phyloP scores from a whole-genome alignment of 2,329 filamentous ascomycete species.

The Ascochyta viciae-villosae region DNA sequence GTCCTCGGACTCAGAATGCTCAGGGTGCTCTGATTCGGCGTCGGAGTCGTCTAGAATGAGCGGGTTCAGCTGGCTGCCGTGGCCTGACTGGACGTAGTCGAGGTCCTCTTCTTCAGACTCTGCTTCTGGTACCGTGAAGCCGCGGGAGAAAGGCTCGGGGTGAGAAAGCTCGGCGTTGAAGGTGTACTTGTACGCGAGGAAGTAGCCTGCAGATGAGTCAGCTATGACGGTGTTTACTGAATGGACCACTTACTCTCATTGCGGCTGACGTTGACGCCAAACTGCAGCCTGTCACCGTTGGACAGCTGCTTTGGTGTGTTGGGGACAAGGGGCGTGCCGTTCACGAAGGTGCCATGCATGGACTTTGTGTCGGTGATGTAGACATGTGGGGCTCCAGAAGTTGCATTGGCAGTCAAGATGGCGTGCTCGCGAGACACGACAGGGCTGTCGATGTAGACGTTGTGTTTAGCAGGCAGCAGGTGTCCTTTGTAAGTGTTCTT shows the following conservation, averaged over 20 bases:
- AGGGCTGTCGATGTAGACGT: slow-evolving; percentile 73
- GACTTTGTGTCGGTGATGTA: slow-evolving; percentile 63
- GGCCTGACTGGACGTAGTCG: slow-evolving; percentile 12
- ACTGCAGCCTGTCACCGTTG: slow-evolving; percentile 45
- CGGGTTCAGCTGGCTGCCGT: slow-evolving; percentile 39
- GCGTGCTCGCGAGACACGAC: slow-evolving; percentile 77
- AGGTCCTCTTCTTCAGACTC: slow-evolving; percentile 40
- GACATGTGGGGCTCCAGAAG: slow-evolving; percentile 39
- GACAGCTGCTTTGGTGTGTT: slow-evolving; percentile 31
- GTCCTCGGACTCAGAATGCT: slow-evolving; percentile 6
- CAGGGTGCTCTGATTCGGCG: slow-evolving; percentile 27
- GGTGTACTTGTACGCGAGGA: slow-evolving; percentile 40
- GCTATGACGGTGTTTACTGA: slow-evolving; percentile 15
- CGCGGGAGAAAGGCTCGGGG: slow-evolving; percentile 25
- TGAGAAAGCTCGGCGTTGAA: slow-evolving; percentile 32
- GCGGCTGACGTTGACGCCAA: slow-evolving; percentile 46
- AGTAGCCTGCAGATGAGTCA: slow-evolving; percentile 31
- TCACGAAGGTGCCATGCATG: slow-evolving; percentile 68
- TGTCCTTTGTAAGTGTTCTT: slow-evolving; percentile 50
- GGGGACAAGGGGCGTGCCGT: slow-evolving; percentile 48
- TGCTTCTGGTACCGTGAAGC: slow-evolving; percentile 44
- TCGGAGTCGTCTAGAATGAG: slow-evolving; percentile 42
- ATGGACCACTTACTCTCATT: slow-evolving; percentile 37
- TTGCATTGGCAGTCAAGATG: slow-evolving; percentile 43
- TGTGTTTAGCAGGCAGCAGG: slow-evolving; percentile 55